Evolutionary conservation across 768 basidiomycete genomes (phyloP), one percentile per base, ranked within the genome.

Genomic region (Termitomyces sp.): DNA sequence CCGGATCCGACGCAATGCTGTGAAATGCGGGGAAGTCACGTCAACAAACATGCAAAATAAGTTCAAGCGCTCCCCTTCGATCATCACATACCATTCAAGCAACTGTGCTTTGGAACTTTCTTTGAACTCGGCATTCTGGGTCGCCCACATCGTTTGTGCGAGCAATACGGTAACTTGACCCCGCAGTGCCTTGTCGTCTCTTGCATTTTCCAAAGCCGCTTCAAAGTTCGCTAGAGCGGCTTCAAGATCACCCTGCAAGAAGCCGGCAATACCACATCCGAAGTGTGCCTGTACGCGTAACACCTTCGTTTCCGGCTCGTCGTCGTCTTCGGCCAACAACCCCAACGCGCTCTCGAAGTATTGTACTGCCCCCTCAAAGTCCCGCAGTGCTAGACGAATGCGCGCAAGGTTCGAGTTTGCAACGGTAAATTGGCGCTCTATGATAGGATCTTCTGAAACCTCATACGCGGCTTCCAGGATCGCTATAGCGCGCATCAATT

Each of bases 391-490:
- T n/a, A 96, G 72, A 18, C 82, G 78, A 23, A 96, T 67, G 10
- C 97, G 83, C 0, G 87, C 97, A 7, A 93, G 73, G 55, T 89
- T 96, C 22, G 82, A 73, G 58, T 94, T 89, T 0, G 94, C 91
- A 36, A 94, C 82, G 5, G 81, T 83, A 64, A 88, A 99, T 50
- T 82, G 85, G 47, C 76, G 73, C 69, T 98, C 97, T 11, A 92
- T 82, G 22, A 76, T 72, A 1, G 85, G 70, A 50, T 92, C 88
- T 68, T 99, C 97, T 13, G 81, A 82, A 50, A 88, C 84, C 67
- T 99, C 97, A 71, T 97, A 99, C 25, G 81, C 79, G 1, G 83
- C 78, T 68, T 98, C 96, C n/a, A 98, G 73, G 10, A 94, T 75
- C 3, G 68, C 56, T 13, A 92, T 90, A 0, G 89, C 85, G 27